Evolutionary conservation across 345 rosid genomes (phyloP).

Genomic region (Psidium friedrichsthalianum): DNA sequence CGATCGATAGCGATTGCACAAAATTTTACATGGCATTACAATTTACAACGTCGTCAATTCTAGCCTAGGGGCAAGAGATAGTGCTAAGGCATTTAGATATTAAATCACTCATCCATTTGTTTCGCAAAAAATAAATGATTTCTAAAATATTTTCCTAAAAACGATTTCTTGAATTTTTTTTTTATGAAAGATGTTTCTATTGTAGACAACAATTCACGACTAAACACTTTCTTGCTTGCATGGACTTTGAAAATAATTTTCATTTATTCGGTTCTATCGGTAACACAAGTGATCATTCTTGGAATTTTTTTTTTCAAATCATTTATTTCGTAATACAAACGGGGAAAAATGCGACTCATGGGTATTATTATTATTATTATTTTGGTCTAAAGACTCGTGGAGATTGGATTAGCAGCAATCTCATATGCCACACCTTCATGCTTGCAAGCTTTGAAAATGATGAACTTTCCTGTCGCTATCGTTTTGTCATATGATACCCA

Average conservation of each 20-base stretch:
- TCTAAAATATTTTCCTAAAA: not conserved
- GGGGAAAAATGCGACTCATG: not conserved
- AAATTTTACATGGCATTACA: not conserved
- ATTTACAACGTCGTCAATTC: not conserved
- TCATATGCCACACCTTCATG: not conserved
- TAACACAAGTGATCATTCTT: not conserved
- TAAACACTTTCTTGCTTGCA: not conserved
- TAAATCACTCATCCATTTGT: not conserved
- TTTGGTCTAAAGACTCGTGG: not conserved
- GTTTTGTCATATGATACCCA: not conserved
- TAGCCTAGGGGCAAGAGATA: not conserved
- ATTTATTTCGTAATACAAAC: fast-evolving
- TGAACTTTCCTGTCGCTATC: not conserved
- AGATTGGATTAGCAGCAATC: not conserved
- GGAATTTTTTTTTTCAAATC: not conserved
- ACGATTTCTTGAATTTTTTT: not conserved
- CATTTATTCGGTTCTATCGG: not conserved
- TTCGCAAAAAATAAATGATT: not conserved
- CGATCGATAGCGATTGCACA: fast-evolving
- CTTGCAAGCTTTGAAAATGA: not conserved
- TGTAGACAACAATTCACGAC: fast-evolving
- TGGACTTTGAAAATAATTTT: not conserved
- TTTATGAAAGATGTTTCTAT: not conserved
- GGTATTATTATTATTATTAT: not conserved
- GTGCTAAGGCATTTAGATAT: not conserved